Percentiles rank a stretch among this genome's conserved stretches.
These are phyloP conservation scores for Tolypocladium endophyticum DNA, from an alignment of 2,329 filamentous ascomycete species.

Conservation along the genomic window DNA sequence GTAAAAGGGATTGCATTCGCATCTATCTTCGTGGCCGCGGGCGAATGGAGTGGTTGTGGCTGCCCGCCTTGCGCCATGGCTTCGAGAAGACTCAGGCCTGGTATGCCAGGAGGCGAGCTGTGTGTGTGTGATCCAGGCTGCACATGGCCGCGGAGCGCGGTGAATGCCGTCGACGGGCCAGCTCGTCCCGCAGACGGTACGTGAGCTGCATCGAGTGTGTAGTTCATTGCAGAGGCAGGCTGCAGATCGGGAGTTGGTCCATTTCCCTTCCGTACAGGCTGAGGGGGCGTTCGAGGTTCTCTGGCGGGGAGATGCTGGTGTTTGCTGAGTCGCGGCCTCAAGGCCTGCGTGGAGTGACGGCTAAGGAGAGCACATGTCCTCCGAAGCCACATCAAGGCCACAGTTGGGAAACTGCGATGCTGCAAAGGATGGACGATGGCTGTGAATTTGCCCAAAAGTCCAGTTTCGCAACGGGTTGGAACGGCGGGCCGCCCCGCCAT, in stretches of 20 bases:
- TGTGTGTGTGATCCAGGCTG: not conserved
- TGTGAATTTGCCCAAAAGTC: not conserved
- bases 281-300: not conserved
- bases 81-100: conserved; percentile 1
- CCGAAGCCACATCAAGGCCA: not conserved
- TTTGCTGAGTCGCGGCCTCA: not conserved
- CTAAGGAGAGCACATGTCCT: not conserved
- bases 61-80: not conserved
- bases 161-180: not conserved
- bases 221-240: conserved; percentile 1
- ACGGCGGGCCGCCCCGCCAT: not conserved
- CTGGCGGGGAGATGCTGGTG: not conserved
- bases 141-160: not conserved
- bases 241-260: not conserved
- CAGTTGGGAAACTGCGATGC: too few species aligned
- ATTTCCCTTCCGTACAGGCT: not conserved
- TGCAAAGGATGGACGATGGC: not conserved
- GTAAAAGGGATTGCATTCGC: not conserved
- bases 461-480: not conserved
- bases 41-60: not conserved
- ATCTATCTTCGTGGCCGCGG: not conserved
- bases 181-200: not conserved
- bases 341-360: not conserved
- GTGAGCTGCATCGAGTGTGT: not conserved
- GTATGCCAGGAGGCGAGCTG: not conserved